Conservation (phyloP, 2,329 filamentous ascomycete species). For the Berkeleyomyces basicola region DNA sequence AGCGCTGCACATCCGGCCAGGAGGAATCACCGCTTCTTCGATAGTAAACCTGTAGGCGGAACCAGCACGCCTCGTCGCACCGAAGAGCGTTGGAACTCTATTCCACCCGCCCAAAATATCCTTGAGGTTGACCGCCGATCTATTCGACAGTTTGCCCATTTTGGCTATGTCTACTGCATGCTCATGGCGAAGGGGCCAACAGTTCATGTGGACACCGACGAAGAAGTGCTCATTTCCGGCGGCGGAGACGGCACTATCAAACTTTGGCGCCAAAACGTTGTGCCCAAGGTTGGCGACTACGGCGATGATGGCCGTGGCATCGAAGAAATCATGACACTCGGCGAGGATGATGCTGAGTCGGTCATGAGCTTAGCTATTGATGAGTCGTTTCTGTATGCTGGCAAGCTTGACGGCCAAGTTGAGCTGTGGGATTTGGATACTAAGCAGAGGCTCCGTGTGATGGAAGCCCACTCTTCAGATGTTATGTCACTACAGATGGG, state of each 20-base stretch:
- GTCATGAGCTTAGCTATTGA: slow-evolving; percentile 70
- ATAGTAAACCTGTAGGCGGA: slow-evolving; percentile 74
- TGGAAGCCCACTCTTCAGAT: slow-evolving; percentile 66
- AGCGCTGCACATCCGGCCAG: slow-evolving; percentile 56
- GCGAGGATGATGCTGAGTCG: slow-evolving; percentile 44
- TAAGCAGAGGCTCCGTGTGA: slow-evolving; percentile 70
- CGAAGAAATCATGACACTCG: slow-evolving; percentile 49
- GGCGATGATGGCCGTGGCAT: slow-evolving; percentile 37
- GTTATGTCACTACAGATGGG: slow-evolving; percentile 76
- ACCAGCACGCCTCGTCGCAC: slow-evolving; percentile 57
- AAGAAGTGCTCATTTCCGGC: slow-evolving; percentile 76
- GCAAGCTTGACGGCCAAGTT: slow-evolving; percentile 71
- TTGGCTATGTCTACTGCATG: slow-evolving; percentile 95
- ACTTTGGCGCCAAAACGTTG: slow-evolving; percentile 54
- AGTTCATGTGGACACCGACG: slow-evolving; percentile 49
- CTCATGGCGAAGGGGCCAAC: slow-evolving; percentile 57
- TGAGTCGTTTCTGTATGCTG: slow-evolving; percentile 82
- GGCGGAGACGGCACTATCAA: slow-evolving; percentile 91
- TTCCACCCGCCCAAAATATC: slow-evolving; percentile 37
- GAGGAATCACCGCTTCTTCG: slow-evolving; percentile 78
- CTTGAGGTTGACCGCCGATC: slow-evolving; percentile 70
- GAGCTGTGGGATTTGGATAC: slow-evolving; percentile 97
- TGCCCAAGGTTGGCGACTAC: slow-evolving; percentile 10
- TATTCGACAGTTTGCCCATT: slow-evolving; percentile 79
- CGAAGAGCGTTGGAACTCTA: slow-evolving; percentile 38